phyloP scores from a whole-genome alignment of 2,329 filamentous ascomycete species.

The Stemphylium lycopersici region DNA sequence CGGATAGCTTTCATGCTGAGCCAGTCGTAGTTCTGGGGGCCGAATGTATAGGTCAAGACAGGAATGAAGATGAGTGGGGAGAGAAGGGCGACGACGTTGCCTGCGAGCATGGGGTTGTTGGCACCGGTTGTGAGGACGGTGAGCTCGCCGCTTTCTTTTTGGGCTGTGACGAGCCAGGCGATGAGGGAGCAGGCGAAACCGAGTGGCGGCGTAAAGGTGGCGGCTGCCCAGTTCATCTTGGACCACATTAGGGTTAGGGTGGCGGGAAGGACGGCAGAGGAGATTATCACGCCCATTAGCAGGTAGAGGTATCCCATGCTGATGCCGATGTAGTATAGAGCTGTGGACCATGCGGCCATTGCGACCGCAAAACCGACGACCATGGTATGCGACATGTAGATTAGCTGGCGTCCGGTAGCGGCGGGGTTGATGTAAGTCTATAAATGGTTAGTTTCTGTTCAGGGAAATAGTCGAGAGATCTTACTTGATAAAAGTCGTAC shows the following conservation, averaged over 20 bases:
- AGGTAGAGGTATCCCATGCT: constrained; percentile 89
- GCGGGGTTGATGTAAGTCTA: constrained; percentile 73
- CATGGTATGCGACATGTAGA: constrained; percentile 77
- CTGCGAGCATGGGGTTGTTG: constrained; percentile 84
- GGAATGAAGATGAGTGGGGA: constrained; percentile 78
- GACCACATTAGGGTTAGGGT: constrained; percentile 81
- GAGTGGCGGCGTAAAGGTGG: constrained; percentile 70
- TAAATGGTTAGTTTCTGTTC: neutral
- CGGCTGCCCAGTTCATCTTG: constrained; percentile 77
- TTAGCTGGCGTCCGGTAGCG: constrained; percentile 76
- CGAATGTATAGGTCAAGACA: constrained; percentile 72
- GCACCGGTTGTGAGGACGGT: constrained; percentile 77
- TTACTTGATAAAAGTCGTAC: constrained; percentile 83
- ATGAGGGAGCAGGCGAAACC: constrained; percentile 72
- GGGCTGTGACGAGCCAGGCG: constrained; percentile 79
- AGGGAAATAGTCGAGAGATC: neutral
- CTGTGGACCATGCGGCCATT: constrained; percentile 80
- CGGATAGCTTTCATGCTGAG: constrained; percentile 80
- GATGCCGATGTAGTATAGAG: constrained; percentile 68
- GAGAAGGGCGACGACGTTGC: constrained; percentile 82
- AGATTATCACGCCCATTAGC: constrained; percentile 91
- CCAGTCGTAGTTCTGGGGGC: constrained; percentile 84
- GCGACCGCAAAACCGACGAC: constrained; percentile 76
- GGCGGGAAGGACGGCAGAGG: constrained; percentile 80
- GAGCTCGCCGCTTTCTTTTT: constrained; percentile 70